A percentile compares a stretch with the other conserved stretches of the same genome.
phyloP scores from a whole-genome alignment of 1,139 yeast genomes.

The Candida mesenterica region DNA sequence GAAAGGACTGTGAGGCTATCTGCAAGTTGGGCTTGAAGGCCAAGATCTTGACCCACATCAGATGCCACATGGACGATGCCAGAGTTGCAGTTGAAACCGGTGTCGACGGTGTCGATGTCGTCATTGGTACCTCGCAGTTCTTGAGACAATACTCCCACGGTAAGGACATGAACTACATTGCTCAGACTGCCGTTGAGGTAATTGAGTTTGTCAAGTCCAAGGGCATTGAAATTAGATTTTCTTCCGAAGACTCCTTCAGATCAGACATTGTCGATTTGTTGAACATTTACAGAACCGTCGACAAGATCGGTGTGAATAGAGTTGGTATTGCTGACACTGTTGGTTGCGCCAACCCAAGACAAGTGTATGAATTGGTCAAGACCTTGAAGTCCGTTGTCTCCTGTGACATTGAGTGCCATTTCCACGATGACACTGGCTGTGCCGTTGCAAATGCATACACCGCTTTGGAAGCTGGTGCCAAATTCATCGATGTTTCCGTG shows the following conservation, averaged over 20 bases:
- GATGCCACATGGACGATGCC: constrained; percentile 99
- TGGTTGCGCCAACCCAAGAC: constrained; percentile 99
- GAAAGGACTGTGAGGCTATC: constrained; percentile 94
- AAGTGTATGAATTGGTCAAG: constrained; percentile 93
- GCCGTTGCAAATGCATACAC: constrained; percentile 98
- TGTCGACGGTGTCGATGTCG: constrained; percentile 98
- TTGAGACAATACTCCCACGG: constrained; percentile 95
- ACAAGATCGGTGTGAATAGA: constrained; percentile 96
- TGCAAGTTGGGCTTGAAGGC: constrained; percentile 96
- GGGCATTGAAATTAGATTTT: constrained; percentile 95
- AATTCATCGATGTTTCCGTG: constrained; percentile 90
- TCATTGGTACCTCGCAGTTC: constrained; percentile 95
- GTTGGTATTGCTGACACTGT: constrained; percentile 99
- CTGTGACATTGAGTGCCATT: constrained; percentile 97
- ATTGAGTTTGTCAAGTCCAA: constrained; percentile 96
- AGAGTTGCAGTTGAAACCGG: constrained; percentile 96
- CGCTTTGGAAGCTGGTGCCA: constrained; percentile 97
- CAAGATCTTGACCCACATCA: constrained; percentile 85
- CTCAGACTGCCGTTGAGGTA: constrained; percentile 93
- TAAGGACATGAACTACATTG: constrained; percentile 97
- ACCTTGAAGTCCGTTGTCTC: constrained; percentile 91
- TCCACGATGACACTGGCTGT: constrained; percentile 99
- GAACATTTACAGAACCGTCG: constrained; percentile 94
- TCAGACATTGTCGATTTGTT: constrained; percentile 93
- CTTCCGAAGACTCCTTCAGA: constrained; percentile 97